These are phyloP conservation scores for Leishmania tropica DNA, from an alignment of 208 protist genomes.

Conservation along the genomic window DNA sequence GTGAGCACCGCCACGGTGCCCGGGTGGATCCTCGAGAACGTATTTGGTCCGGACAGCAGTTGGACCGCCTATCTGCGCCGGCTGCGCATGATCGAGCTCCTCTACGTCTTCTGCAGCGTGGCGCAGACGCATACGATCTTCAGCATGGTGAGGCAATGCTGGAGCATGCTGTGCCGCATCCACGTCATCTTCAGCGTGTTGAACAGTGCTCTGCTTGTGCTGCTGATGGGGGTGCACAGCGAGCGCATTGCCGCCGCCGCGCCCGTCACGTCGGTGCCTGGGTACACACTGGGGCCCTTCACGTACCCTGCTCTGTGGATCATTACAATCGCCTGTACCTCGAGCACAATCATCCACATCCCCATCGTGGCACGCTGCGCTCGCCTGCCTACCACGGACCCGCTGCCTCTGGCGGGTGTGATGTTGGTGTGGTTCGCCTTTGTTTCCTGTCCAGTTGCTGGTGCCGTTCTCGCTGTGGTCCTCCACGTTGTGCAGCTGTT, in stretches of 20 bases:
- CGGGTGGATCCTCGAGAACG: conserved; percentile 15
- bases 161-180: conserved; percentile 68
- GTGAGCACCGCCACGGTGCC: conserved; percentile 44
- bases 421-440: conserved; percentile 75
- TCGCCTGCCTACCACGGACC: conserved; percentile 35
- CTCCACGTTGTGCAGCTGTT: conserved; percentile 76
- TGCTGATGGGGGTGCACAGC: conserved; percentile 54
- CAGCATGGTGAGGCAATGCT: conserved; percentile 41
- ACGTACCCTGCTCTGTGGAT: conserved; percentile 85
- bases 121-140: conserved; percentile 64
- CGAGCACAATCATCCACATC: conserved; percentile 81
- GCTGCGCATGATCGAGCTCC: conserved; percentile 54
- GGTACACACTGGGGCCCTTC: conserved; percentile 69
- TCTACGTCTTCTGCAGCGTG: conserved; percentile 68
- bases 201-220: conserved; percentile 60
- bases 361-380: conserved; percentile 78
- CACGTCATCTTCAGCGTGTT: conserved; percentile 59
- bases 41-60: conserved; percentile 21
- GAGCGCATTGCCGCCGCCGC: conserved; percentile 33
- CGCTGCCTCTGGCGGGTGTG: conserved; percentile 58
- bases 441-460: conserved; percentile 46
- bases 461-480: conserved; percentile 38
- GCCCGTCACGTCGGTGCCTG: conserved; percentile 28
- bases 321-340: conserved; percentile 73
- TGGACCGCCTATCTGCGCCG: conserved; percentile 23